Base-by-base conservation (phyloP, 169 alveolate genomes). In the Plasmodium fragile region DNA sequence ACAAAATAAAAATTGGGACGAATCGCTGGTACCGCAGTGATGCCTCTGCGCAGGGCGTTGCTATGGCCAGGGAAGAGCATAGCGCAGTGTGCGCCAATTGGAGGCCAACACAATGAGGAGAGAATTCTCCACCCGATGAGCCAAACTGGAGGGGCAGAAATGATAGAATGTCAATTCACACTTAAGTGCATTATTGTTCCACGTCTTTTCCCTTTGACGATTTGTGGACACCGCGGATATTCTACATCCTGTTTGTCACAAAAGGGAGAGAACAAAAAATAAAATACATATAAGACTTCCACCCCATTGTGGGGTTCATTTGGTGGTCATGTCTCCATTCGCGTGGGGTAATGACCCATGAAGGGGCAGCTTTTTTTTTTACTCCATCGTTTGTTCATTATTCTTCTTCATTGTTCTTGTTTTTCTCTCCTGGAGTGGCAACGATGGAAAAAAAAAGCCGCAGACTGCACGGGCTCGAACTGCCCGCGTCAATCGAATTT, bases 401-500 rank as follows among this genome's bases (percentile, higher is more conserved):
- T 1, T 65, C 16, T n/a, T 65, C n/a, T 22, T 65, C 22, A 6
- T 18, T 65, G 18, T 22, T 18, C n/a, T 65, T 65, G 10, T 22
- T 65, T 18, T 65, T 16, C 55, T 13, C 45, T 55, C 34, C 32
- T 30, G 82, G 6, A 16, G 30, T 0, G 34, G 30, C 78, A 73
- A 87, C 80, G 32, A 87, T 87, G 81, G 93, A 87, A 59, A 87
- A 87, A 59, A 87, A 87, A 59, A 87, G 39, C 70, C 28, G 41
- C 22, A 75, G 93, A 52, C 41, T 87, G 82, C 81, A 87, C 49
- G 93, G 93, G 28, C 93, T 87, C 22, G 90, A 87, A 22, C 81
- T 87, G 8, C 22, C 34, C 22, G 75, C 93, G 25, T 34, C 25
- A 55, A 77, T 87, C 36, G 93, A 87, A 52, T 87, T 87, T 87